Conservation (phyloP, 2,329 filamentous ascomycete species). For the Endoconidiophora laricicola region DNA sequence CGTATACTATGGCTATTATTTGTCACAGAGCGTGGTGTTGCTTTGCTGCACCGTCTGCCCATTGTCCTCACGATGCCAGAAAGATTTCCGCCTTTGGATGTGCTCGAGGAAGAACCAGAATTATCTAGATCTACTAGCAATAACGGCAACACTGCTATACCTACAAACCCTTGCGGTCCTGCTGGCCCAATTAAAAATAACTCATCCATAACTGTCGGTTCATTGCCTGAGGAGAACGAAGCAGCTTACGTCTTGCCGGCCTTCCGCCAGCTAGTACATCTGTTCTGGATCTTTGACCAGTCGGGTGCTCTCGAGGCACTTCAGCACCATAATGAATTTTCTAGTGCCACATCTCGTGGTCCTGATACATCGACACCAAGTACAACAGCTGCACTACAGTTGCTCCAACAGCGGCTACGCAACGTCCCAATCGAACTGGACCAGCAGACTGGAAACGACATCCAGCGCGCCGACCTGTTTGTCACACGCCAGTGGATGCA, state of each 20-base stretch:
- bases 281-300: conserved; percentile 34
- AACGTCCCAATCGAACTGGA: conserved; percentile 24
- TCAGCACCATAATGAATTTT: conserved; percentile 14
- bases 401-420: conserved; percentile 27
- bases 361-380: neutral
- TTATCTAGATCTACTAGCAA: neutral
- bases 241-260: conserved; percentile 28
- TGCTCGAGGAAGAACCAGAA: neutral
- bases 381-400: conserved; percentile 21
- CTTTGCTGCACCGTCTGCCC: conserved; percentile 32
- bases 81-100: conserved; percentile 22
- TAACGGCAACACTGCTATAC: no score
- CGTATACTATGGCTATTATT: conserved; percentile 32
- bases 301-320: conserved; percentile 32
- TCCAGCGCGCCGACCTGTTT: conserved; percentile 32
- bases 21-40: conserved; percentile 32
- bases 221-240: conserved; percentile 15
- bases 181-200: neutral
- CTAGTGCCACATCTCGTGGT: neutral
- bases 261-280: conserved; percentile 30
- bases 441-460: conserved; percentile 25
- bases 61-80: conserved; percentile 24
- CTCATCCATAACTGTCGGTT: neutral
- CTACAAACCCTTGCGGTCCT: neutral
- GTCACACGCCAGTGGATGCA: conserved; percentile 36